Evolutionary conservation across 257 asterid species (phyloP).

Genomic region (Ehretia macrophylla): DNA sequence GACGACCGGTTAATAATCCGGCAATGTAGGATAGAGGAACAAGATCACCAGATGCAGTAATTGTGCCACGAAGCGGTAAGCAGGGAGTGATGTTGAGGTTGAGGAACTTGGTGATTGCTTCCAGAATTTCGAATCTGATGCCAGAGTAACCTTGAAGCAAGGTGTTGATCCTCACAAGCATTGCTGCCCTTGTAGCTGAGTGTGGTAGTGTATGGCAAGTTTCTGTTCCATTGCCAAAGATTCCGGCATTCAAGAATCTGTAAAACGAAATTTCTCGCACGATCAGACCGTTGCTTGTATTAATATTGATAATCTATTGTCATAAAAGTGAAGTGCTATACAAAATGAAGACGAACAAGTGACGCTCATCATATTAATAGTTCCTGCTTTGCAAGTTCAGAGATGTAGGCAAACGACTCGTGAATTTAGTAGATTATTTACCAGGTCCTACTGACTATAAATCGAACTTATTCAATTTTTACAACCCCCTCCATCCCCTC

Average conservation of each 20-base stretch:
- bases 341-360: background rate
- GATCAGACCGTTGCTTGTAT: background rate
- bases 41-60: slow-evolving; percentile 29
- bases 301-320: background rate
- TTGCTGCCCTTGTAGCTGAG: slow-evolving; percentile 25
- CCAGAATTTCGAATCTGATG: slow-evolving; percentile 29
- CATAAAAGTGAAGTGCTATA: background rate
- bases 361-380: too few species aligned
- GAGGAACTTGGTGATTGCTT: slow-evolving; percentile 26
- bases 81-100: slow-evolving; percentile 26
- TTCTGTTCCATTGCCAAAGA: slow-evolving; percentile 24
- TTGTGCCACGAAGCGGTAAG: slow-evolving; percentile 31
- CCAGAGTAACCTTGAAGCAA: slow-evolving; percentile 30
- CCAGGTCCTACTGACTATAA: too few species aligned
- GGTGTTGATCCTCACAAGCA: slow-evolving; percentile 32
- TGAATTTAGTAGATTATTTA: too few species aligned
- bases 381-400: too few species aligned
- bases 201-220: slow-evolving; percentile 22
- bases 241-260: slow-evolving; percentile 32
- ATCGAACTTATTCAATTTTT: too few species aligned
- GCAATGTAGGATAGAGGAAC: slow-evolving; percentile 30
- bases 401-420: too few species aligned
- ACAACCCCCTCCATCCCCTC: too few species aligned
- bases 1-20: slow-evolving; percentile 19
- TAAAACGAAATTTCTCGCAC: background rate